phyloP scores from a whole-genome alignment of 75 land plant genomes.

The Isoetes taiwanensis region DNA sequence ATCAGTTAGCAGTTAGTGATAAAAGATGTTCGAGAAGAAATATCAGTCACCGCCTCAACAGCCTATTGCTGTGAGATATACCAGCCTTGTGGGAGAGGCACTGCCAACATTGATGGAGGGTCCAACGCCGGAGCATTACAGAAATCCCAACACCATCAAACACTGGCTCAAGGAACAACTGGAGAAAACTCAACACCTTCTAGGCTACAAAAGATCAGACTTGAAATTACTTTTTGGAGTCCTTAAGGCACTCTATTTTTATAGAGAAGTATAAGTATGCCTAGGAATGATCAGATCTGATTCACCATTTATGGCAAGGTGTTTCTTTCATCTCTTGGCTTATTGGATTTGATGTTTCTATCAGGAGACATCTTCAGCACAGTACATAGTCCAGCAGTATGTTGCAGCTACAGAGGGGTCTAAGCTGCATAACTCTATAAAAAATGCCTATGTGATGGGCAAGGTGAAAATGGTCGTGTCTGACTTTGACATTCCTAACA shows the following conservation, averaged over 20 bases:
- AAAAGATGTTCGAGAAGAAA: too few species aligned
- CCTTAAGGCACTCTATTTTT: slow-evolving; percentile 35
- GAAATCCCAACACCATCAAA: slow-evolving; percentile 11
- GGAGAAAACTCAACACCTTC: slow-evolving; percentile 16
- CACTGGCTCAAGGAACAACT: slow-evolving; percentile 42
- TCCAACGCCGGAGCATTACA: slow-evolving; percentile 33
- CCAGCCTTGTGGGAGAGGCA: slow-evolving; percentile 35
- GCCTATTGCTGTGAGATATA: too few species aligned
- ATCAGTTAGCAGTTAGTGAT: too few species aligned
- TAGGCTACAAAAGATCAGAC: slow-evolving; percentile 36
- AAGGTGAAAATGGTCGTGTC: background rate
- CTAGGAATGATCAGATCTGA: background rate
- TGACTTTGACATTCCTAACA: background rate
- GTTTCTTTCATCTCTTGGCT: background rate
- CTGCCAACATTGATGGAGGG: slow-evolving; percentile 52
- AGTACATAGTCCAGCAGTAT: slow-evolving; percentile 7
- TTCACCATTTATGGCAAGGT: background rate
- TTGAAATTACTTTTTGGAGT: slow-evolving; percentile 48
- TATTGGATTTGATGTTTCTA: too few species aligned
- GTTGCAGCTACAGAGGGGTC: background rate
- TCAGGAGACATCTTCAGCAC: background rate
- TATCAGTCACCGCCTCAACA: too few species aligned
- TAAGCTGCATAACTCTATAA: slow-evolving; percentile 3
- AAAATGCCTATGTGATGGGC: background rate
- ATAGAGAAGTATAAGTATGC: background rate